Percentiles rank a stretch among this genome's conserved stretches.
Evolutionary conservation across 1,284 basidiomycete species (phyloP).

Genomic region (Xerocomus minutiporus): DNA sequence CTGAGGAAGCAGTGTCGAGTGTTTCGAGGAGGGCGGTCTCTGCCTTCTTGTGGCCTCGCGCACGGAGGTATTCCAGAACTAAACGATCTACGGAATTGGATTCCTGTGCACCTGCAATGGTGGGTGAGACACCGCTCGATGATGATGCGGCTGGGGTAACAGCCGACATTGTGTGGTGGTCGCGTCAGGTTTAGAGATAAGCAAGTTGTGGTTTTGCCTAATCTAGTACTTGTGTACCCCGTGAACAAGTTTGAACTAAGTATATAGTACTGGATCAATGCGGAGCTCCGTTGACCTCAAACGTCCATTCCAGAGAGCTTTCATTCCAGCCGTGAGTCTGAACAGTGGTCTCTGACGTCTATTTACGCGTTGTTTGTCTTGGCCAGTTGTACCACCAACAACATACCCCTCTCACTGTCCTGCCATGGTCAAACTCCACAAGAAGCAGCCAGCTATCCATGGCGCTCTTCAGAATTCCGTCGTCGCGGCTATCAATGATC

Average conservation of each 20-base stretch:
- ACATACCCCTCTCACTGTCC: not conserved
- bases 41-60: slow-evolving; percentile 75
- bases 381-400: not conserved
- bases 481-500: slow-evolving; percentile 28
- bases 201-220: not conserved
- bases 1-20: slow-evolving; percentile 52
- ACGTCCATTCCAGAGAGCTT: not conserved
- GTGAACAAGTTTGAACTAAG: too few relatives aligned
- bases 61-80: slow-evolving; percentile 80
- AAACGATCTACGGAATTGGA: slow-evolving; percentile 51
- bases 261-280: too few relatives aligned
- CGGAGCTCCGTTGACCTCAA: not conserved
- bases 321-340: not conserved
- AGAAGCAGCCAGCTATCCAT: slow-evolving; percentile 19
- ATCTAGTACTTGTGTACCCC: not conserved
- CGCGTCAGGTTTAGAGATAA: not conserved
- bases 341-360: not conserved
- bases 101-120: slow-evolving; percentile 34
- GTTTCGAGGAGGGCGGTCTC: slow-evolving; percentile 68
- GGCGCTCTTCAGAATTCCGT: slow-evolving; percentile 22
- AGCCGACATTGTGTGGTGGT: slow-evolving; percentile 38
- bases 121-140: slow-evolving; percentile 32
- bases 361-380: not conserved
- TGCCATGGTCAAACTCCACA: slow-evolving; percentile 17
- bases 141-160: slow-evolving; percentile 41